phyloP scores from a whole-genome alignment of 805 yeast genomes.

The Vanderwaltozyma yarrowii region DNA sequence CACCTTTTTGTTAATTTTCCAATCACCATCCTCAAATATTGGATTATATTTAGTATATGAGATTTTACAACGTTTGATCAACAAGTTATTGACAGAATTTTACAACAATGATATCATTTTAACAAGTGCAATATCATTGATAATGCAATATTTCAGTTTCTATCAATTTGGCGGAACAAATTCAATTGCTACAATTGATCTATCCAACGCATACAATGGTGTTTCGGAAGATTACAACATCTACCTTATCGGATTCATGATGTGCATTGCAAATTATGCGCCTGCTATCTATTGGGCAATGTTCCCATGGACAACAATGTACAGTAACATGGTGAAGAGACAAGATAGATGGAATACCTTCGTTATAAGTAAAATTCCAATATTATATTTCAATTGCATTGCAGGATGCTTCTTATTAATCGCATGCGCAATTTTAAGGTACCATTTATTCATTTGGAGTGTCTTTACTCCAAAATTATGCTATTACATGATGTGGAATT shows the following conservation, averaged over 20 bases:
- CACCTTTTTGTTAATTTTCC: slow-evolving; percentile 38
- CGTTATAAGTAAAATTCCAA: slow-evolving; percentile 11
- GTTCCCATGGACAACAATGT: slow-evolving; percentile 15
- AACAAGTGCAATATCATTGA: slow-evolving; percentile 24
- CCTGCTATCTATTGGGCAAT: slow-evolving; percentile 78
- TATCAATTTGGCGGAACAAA: slow-evolving; percentile 88
- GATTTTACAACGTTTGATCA: slow-evolving; percentile 9
- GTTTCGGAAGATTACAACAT: slow-evolving; percentile 54
- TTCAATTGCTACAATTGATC: slow-evolving; percentile 81
- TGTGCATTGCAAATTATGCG: slow-evolving; percentile 76
- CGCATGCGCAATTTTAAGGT: slow-evolving; percentile 66
- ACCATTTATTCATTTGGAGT: slow-evolving; percentile 93
- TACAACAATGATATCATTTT: slow-evolving; percentile 7
- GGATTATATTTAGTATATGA: slow-evolving; percentile 38
- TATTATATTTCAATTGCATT: slow-evolving; percentile 46
- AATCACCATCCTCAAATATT: slow-evolving; percentile 38
- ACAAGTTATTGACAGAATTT: slow-evolving; percentile 3
- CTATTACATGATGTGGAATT: slow-evolving; percentile 68
- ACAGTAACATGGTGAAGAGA: slow-evolving; percentile 7
- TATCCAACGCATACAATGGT: slow-evolving; percentile 90
- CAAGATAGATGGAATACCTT: slow-evolving; percentile 11
- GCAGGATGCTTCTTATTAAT: slow-evolving; percentile 48
- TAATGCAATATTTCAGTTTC: slow-evolving; percentile 67
- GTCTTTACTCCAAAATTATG: slow-evolving; percentile 91
- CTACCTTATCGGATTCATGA: slow-evolving; percentile 60